Evolutionary conservation across 2,329 filamentous ascomycete genomes (phyloP).

Genomic region (Teratosphaeria gauchensis): DNA sequence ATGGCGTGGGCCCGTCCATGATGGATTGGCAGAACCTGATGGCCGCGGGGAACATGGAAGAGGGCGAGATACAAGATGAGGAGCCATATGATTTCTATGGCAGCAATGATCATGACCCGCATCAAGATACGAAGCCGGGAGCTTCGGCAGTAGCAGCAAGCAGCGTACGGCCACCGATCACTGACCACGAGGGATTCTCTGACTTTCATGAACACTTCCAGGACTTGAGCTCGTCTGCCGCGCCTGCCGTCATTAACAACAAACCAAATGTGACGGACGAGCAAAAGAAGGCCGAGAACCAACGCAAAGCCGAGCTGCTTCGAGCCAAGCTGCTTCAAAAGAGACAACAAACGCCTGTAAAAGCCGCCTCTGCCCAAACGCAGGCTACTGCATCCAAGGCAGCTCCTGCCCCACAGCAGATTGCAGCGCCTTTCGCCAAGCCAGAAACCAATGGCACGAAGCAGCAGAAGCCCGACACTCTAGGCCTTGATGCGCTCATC

Average conservation of each 20-base stretch:
- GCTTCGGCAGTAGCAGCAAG: constrained; percentile 3
- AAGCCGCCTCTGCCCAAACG: neutral
- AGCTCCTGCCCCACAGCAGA: neutral
- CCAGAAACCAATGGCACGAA: neutral
- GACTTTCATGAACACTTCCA: neutral
- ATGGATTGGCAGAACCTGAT: constrained; percentile 17
- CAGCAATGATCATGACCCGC: constrained; percentile 3
- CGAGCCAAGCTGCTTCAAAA: constrained; percentile 19
- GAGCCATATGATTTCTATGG: constrained; percentile 16
- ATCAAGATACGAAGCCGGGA: constrained; percentile 8
- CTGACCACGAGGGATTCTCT: neutral
- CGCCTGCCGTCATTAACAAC: neutral
- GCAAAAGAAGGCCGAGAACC: constrained; percentile 15
- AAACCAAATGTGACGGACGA: neutral
- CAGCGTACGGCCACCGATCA: constrained; percentile 1
- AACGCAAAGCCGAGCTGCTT: constrained; percentile 24
- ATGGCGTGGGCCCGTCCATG: neutral
- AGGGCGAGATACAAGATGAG: constrained; percentile 11
- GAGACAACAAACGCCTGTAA: constrained; percentile 14
- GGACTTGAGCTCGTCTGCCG: neutral
- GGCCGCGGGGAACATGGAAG: constrained; percentile 8
- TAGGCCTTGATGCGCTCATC: constrained; percentile 3
- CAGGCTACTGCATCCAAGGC: neutral
- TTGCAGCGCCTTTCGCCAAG: neutral
- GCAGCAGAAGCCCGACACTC: neutral